A percentile compares a stretch with the other conserved stretches of the same genome.
Conservation (phyloP, 2,329 filamentous ascomycete species). For the Phyllachora maydis region DNA sequence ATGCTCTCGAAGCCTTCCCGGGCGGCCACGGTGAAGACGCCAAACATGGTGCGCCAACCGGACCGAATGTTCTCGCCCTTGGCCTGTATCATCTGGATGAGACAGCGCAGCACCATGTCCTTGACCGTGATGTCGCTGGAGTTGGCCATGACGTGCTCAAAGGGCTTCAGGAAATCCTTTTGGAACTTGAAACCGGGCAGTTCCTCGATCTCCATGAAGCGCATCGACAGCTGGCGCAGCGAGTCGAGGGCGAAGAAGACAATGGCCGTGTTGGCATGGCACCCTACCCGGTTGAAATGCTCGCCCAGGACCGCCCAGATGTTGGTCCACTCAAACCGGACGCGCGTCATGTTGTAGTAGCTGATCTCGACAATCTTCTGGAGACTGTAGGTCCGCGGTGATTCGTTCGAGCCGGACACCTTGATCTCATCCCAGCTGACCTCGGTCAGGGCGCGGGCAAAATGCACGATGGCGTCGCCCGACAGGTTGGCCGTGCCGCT, state of each 20-base stretch:
- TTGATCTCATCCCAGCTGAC: slow-evolving; percentile 99
- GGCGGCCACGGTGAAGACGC: slow-evolving; percentile 90
- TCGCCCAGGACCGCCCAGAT: slow-evolving; percentile 97
- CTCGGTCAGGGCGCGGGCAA: slow-evolving; percentile 78
- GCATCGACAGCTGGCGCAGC: slow-evolving; percentile 86
- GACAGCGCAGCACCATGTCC: slow-evolving; percentile 85
- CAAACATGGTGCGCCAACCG: slow-evolving; percentile 99
- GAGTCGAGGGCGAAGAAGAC: slow-evolving; percentile 97
- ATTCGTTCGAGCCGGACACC: slow-evolving; percentile 88
- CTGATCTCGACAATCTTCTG: slow-evolving; percentile 98
- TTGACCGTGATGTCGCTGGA: slow-evolving; percentile 83
- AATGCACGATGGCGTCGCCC: slow-evolving; percentile 87
- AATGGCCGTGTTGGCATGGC: slow-evolving; percentile 86
- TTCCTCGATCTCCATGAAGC: slow-evolving; percentile 97
- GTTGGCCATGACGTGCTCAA: slow-evolving; percentile 93
- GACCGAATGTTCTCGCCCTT: slow-evolving; percentile 91
- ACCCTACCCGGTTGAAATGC: slow-evolving; percentile 96
- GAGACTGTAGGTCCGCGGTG: slow-evolving; percentile 85
- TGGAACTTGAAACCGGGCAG: slow-evolving; percentile 98
- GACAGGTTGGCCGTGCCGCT: slow-evolving; percentile 87
- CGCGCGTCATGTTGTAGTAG: slow-evolving; percentile 98
- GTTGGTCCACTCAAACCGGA: slow-evolving; percentile 93
- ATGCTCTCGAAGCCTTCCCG: slow-evolving; percentile 86
- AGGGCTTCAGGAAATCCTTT: slow-evolving; percentile 96
- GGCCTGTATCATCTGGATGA: slow-evolving; percentile 98